These are phyloP conservation scores for Macrolepiota fuliginosa DNA, from an alignment of 768 basidiomycete genomes.

Conservation along the genomic window DNA sequence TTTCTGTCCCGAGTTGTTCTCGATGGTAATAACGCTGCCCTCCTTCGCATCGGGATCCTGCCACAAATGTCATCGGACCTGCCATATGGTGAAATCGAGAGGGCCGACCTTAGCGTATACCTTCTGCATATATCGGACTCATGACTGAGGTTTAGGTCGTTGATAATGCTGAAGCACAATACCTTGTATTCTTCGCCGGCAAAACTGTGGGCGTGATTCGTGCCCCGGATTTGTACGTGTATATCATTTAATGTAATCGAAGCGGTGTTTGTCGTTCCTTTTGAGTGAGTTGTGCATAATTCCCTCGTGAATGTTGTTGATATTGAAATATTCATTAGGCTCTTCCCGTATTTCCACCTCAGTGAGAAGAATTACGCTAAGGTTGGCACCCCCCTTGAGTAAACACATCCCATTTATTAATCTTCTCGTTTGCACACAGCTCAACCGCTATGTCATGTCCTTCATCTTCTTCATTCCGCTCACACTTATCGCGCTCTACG, in stretches of 20 bases:
- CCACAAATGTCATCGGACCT: neutral
- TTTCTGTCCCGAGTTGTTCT: neutral
- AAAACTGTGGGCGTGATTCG: conserved; percentile 86
- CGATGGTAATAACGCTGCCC: neutral
- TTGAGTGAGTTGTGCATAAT: conserved; percentile 63
- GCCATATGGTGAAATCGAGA: neutral
- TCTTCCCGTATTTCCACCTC: conserved; percentile 42
- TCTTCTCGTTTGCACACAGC: conserved; percentile 30
- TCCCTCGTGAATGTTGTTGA: neutral
- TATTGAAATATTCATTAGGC: conserved; percentile 26
- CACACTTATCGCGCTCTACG: conserved; percentile 68
- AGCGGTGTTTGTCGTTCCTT: conserved; percentile 72
- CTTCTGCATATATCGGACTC: neutral
- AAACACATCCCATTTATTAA: neutral
- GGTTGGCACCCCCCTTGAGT: conserved; percentile 26
- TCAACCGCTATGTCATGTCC: conserved; percentile 80
- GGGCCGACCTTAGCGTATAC: neutral
- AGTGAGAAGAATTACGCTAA: conserved; percentile 55
- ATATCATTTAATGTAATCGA: conserved; percentile 94
- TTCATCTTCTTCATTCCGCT: conserved; percentile 82
- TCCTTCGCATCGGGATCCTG: neutral
- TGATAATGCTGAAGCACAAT: conserved; percentile 85
- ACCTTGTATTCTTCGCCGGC: conserved; percentile 84
- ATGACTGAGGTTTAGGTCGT: conserved; percentile 49
- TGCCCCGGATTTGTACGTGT: conserved; percentile 82